Base-by-base conservation (phyloP, 305 asterid genomes). In the Fraxinus sp. region DNA sequence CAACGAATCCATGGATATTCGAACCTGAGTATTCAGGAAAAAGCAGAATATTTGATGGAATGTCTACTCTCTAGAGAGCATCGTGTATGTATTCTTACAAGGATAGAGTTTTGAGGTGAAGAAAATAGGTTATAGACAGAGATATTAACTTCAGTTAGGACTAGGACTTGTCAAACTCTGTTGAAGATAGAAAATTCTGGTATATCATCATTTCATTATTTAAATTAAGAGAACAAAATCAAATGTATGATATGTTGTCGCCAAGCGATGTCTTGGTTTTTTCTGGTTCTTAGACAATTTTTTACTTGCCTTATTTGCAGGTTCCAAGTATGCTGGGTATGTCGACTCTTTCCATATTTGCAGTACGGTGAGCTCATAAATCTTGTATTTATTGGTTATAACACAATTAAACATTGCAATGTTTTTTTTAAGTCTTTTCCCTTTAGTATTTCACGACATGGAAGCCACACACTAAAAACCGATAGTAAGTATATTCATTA, bases 311-410 rank as follows among this genome's bases (percentile, higher is more conserved):
- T 49, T 49, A 49, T 1, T 49, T 49, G 81, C 92, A 95, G 99
- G 98, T 86, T 95, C 99, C 81, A 95, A 94, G 76, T 95, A 86
- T 82, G 99, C 97, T 84, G 99, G 98, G 4, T 95, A 95, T 82
- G 93, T 95, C 24, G 93, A 90, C 83, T 76, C 97, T 62, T 91
- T 95, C 91, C 96, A 95, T 76, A 83, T 95, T 79, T 90, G 97
- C 90, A 95, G 99, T 90, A 86, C 97, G 91, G 99, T 95, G 89
- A 89, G 92, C 88, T 90, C 76, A 64, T 68, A 3, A 37, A 14
- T 37, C 59, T 37, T 81, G 37, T 18, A 39, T 33, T 46, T 30
- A 36, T 80, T 71, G n/a, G 9, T 66, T 13, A 13, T 46, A 49
- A 30, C 16, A 8, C 44, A 30, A 77, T 52, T 22, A 33, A 55